Conservation (phyloP, 108 stramenopile species). For the Cylindrotheca fusiformis region DNA sequence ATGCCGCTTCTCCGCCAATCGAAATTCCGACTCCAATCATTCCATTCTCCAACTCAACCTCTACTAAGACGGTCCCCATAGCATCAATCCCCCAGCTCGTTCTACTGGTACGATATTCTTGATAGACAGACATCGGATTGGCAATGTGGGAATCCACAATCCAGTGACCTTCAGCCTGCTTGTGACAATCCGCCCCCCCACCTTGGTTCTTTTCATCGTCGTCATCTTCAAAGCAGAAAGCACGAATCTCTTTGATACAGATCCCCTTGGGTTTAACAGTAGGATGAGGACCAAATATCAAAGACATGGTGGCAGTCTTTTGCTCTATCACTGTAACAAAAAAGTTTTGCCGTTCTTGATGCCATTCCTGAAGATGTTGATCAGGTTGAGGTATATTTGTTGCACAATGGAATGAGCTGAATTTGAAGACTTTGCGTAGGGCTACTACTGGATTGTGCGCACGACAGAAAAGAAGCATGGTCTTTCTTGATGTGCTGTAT, state of each 20-base stretch:
- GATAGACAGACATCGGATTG: constrained; percentile 55
- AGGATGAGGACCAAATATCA: constrained; percentile 34
- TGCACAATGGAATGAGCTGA: too few relatives aligned
- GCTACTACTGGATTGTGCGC: too few relatives aligned
- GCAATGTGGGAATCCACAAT: constrained; percentile 60
- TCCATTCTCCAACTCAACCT: constrained; percentile 50
- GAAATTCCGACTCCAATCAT: constrained; percentile 52
- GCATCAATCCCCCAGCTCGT: constrained; percentile 68
- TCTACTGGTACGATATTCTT: constrained; percentile 43
- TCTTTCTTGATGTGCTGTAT: too few relatives aligned
- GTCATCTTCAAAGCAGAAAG: constrained; percentile 46
- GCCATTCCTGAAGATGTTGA: too few relatives aligned
- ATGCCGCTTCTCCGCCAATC: constrained; percentile 66
- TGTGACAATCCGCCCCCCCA: constrained; percentile 64
- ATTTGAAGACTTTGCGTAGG: too few relatives aligned
- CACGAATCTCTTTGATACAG: constrained; percentile 11
- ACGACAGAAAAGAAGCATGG: too few relatives aligned
- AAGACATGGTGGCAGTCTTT: constrained; percentile 12
- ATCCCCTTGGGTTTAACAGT: constrained; percentile 16
- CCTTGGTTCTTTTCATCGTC: constrained; percentile 45
- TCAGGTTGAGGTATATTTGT: too few relatives aligned
- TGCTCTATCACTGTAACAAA: not conserved
- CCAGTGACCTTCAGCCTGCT: constrained; percentile 56
- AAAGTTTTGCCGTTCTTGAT: too few relatives aligned
- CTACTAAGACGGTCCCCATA: constrained; percentile 52